Percentiles rank a stretch among this genome's conserved stretches.
Evolutionary conservation across 768 basidiomycete species (phyloP).

Genomic region (Mycena amicta): DNA sequence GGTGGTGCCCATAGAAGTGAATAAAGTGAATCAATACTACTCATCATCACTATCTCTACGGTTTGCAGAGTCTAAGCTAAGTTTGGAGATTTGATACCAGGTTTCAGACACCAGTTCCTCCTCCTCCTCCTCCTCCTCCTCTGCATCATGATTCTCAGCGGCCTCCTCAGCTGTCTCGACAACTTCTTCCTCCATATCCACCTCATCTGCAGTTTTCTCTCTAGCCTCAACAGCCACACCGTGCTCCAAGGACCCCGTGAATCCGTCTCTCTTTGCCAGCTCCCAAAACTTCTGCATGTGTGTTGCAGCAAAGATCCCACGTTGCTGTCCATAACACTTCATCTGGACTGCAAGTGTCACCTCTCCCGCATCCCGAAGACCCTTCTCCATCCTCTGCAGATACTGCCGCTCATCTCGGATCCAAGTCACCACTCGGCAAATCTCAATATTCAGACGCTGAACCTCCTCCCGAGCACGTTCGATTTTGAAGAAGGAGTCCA

Average conservation of each 20-base stretch:
- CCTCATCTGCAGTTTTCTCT: background rate
- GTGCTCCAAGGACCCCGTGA: background rate
- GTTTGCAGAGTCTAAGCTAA: background rate
- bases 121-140: background rate
- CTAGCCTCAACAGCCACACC: background rate
- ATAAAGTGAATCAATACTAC: background rate
- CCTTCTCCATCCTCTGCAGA: background rate
- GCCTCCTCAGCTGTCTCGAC: background rate
- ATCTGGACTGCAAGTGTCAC: background rate
- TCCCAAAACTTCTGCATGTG: background rate
- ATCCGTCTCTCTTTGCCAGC: background rate
- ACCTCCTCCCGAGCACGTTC: slow-evolving; percentile 28
- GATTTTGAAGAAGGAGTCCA: slow-evolving; percentile 24
- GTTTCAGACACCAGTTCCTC: background rate
- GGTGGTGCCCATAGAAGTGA: background rate
- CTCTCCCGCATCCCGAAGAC: background rate
- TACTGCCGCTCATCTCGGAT: slow-evolving; percentile 17
- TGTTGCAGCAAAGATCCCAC: background rate
- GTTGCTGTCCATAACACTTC: background rate
- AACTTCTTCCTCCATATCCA: background rate
- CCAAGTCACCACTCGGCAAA: slow-evolving; percentile 18
- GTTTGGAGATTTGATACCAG: background rate
- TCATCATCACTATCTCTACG: background rate
- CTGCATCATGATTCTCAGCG: background rate
- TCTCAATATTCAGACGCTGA: slow-evolving; percentile 25